phyloP scores from a whole-genome alignment of 2,329 filamentous ascomycete species.

The Sclerotinia borealis region DNA sequence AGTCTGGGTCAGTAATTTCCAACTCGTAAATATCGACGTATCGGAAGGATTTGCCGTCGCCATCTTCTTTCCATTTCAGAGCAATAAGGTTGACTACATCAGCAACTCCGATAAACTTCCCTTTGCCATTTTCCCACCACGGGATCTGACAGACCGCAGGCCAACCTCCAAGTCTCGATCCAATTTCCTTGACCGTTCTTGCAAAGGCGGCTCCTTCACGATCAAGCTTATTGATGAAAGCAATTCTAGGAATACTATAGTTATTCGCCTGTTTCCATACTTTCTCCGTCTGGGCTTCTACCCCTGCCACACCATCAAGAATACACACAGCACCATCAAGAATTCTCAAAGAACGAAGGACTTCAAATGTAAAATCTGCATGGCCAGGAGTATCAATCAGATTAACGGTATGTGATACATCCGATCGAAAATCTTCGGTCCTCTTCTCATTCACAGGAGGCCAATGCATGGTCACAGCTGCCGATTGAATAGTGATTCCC shows the following conservation, averaged over 20 bases:
- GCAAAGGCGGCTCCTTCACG: slow-evolving; percentile 77
- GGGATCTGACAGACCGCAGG: slow-evolving; percentile 92
- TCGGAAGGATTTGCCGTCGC: slow-evolving; percentile 57
- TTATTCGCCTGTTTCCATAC: slow-evolving; percentile 89
- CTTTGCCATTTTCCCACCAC: slow-evolving; percentile 74
- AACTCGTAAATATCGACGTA: slow-evolving; percentile 50
- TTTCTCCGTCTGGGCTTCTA: slow-evolving; percentile 94
- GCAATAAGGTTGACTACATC: slow-evolving; percentile 74
- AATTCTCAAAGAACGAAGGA: slow-evolving; percentile 80
- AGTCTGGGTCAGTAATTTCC: slow-evolving; percentile 40
- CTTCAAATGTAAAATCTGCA: slow-evolving; percentile 96
- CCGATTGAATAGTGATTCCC: slow-evolving; percentile 96
- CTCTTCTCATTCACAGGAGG: slow-evolving; percentile 49
- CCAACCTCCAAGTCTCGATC: slow-evolving; percentile 71
- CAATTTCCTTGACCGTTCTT: slow-evolving; percentile 79
- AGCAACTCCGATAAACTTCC: slow-evolving; percentile 74
- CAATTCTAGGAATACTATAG: slow-evolving; percentile 75
- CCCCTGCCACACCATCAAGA: slow-evolving; percentile 84
- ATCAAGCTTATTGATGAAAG: slow-evolving; percentile 82
- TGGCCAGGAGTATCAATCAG: slow-evolving; percentile 95
- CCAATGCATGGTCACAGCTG: slow-evolving; percentile 93
- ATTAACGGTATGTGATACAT: slow-evolving; percentile 66
- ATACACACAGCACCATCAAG: slow-evolving; percentile 90
- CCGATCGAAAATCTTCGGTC: slow-evolving; percentile 50
- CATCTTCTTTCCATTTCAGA: slow-evolving; percentile 64